Evolutionary conservation across 2,329 filamentous ascomycete genomes (phyloP), one percentile per base, ranked within the genome.

Genomic region (Aspergillus texensis): DNA sequence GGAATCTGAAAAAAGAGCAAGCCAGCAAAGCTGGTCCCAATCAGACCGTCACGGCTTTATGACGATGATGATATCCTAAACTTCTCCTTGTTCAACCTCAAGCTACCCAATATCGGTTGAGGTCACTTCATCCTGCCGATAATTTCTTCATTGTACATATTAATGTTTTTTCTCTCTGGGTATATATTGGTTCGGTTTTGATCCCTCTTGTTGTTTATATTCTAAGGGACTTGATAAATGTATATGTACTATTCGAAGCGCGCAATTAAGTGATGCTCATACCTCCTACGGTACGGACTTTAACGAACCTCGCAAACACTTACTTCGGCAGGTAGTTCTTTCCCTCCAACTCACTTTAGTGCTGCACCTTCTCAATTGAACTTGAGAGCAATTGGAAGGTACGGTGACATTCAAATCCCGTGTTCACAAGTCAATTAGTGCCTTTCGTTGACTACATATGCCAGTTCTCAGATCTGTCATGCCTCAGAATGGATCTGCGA

Each of bases 1-100:
- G 89, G 53, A 80, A 68, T 68, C 69, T 81, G 64, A 79, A 74
- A 70, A 81, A 79, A 70, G 80, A 83, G 62, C 75, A 78, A 46
- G 69, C 73, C 30, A 70, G 73, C 68, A 79, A 77, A 62, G 72
- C 73, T 34, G 68, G 70, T 61, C 67, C 72, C 57, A 77, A 73
- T 61, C 76, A 75, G 48, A 71, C 69, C 56, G 73, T 74, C 45
- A 72, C 74, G 61, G 71, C 74, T 62, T 75, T 73, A 74, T 77
- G 73, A 78, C 73, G 59, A 73, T 68, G 72, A 74, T 65, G 60
- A 34, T 63, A 43, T 60, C 63, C 60, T 45, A 63, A 63, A 46
- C 58, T 65, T 65, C 41, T 36, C 34, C 34, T 58, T 45, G 60
- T 28, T 34, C 28, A 50, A 58, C 45, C 54, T 34, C 24, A 26